A percentile compares a stretch with the other conserved stretches of the same genome.
phyloP scores from a whole-genome alignment of 2,329 filamentous ascomycete genomes.

The Cladosporium halotolerans region DNA sequence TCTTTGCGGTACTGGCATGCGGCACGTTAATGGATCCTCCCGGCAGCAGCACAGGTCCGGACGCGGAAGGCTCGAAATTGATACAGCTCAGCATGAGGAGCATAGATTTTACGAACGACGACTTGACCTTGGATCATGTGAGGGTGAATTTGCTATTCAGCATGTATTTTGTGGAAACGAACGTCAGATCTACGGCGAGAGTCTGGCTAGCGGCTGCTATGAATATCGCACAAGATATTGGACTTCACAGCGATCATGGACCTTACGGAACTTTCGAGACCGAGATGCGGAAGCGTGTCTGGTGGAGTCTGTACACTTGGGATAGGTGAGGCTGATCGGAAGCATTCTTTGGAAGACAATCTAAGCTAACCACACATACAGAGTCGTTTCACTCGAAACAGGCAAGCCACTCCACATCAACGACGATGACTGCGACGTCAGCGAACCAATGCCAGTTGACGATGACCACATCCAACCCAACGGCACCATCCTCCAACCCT shows the following conservation, averaged over 20 bases:
- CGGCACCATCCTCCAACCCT: conserved; percentile 36
- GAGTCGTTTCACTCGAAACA: conserved; percentile 69
- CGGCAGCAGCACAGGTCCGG: conserved; percentile 48
- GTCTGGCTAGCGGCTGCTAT: conserved; percentile 78
- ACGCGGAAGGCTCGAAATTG: conserved; percentile 55
- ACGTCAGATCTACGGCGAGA: conserved; percentile 78
- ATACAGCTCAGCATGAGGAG: conserved; percentile 64
- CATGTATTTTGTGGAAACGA: conserved; percentile 78
- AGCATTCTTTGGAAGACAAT: background rate
- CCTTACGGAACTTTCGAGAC: conserved; percentile 69
- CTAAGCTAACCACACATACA: conserved; percentile 34
- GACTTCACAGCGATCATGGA: conserved; percentile 68
- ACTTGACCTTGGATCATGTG: conserved; percentile 68
- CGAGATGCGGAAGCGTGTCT: conserved; percentile 80
- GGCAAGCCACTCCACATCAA: conserved; percentile 76
- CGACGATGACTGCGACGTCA: conserved; percentile 81
- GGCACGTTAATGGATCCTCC: conserved; percentile 66
- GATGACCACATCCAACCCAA: conserved; percentile 65
- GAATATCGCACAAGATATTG: conserved; percentile 74
- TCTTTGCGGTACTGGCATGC: conserved; percentile 77
- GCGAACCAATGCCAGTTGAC: conserved; percentile 71
- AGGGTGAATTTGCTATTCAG: conserved; percentile 66
- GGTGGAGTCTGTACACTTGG: conserved; percentile 90
- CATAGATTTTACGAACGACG: conserved; percentile 76
- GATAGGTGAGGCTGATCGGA: conserved; percentile 55